Conservation (phyloP, 257 asterid species). For the Schizonepeta tenuifolia region DNA sequence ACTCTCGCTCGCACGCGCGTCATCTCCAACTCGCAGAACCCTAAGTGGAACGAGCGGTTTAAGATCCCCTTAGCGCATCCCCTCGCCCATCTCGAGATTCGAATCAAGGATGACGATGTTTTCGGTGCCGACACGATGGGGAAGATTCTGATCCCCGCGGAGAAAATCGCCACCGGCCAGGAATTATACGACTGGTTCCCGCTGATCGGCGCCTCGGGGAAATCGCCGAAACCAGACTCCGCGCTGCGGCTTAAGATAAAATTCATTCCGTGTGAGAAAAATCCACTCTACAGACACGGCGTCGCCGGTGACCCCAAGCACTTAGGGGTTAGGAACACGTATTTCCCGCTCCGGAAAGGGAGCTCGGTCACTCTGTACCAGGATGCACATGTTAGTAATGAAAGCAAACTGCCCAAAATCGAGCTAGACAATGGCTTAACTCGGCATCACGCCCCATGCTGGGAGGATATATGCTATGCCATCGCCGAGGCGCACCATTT, state of each 20-base stretch:
- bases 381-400: conserved; percentile 71
- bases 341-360: conserved; percentile 83
- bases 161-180: conserved; percentile 52
- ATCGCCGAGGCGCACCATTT: conserved; percentile 88
- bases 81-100: conserved; percentile 52
- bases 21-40: conserved; percentile 66
- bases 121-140: conserved; percentile 83
- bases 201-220: conserved; percentile 45
- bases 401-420: conserved; percentile 50
- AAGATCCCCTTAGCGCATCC: conserved; percentile 72
- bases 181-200: conserved; percentile 56
- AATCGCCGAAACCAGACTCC: conserved; percentile 59
- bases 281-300: conserved; percentile 62
- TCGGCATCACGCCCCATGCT: conserved; percentile 57
- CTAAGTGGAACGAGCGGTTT: conserved; percentile 73
- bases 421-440: conserved; percentile 58
- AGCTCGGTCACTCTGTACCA: conserved; percentile 74
- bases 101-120: conserved; percentile 74
- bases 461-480: conserved; percentile 92
- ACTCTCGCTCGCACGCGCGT: conserved; percentile 92
- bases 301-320: conserved; percentile 68
- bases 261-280: conserved; percentile 57
- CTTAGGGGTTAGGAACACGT: conserved; percentile 62
- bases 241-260: conserved; percentile 58
- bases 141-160: conserved; percentile 56